Evolutionary conservation across 2,329 filamentous ascomycete genomes (phyloP), one percentile per base, ranked within the genome.

Genomic region (Colletotrichum simmondsii): DNA sequence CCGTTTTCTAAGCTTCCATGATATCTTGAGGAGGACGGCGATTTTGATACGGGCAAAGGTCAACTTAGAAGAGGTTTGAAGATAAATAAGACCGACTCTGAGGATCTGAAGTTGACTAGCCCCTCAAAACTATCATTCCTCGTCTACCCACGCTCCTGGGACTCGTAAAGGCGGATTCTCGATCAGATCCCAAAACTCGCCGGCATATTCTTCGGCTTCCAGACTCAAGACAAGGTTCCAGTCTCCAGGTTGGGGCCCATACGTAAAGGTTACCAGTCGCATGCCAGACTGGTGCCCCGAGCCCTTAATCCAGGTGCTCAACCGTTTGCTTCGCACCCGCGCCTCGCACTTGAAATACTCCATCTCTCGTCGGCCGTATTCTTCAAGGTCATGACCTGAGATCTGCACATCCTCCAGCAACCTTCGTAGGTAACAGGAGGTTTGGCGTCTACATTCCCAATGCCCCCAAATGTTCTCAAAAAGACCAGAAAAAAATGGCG

Each of bases 131-230:
- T 30, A 19, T 3, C n/a, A 35, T 1, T 6, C 24, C 4, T 54
- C 16, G 3, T 68, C 49, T 1, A 68, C 22, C 66, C 60, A 73
- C 2, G 4, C 57, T 3, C 71, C 71, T 0, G 71, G 67, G 12
- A 73, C 0, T 0, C 8, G n/a, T 5, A 66, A 14, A 12, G 24
- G 56, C 4, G 67, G 62, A 3, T 61, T 65, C 10, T 73, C 67
- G 1, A 62, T n/a, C 1, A 8, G 28, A 1, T 61, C 19, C 71
- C 71, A 73, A 16, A 73, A 73, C 4, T 73, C 56, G 1, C 71
- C 61, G 1, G 42, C 57, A n/a, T 37, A 66, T 4, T 66, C 67
- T 24, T 70, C 68, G 0, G 46, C 32, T 1, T 62, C 71, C 4
- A 22, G 22, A 24, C 66, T 52, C 71, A 67, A 73, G 3, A 35